phyloP scores from a whole-genome alignment of 352 stramenopile species.

The Globisporangium canariense region DNA sequence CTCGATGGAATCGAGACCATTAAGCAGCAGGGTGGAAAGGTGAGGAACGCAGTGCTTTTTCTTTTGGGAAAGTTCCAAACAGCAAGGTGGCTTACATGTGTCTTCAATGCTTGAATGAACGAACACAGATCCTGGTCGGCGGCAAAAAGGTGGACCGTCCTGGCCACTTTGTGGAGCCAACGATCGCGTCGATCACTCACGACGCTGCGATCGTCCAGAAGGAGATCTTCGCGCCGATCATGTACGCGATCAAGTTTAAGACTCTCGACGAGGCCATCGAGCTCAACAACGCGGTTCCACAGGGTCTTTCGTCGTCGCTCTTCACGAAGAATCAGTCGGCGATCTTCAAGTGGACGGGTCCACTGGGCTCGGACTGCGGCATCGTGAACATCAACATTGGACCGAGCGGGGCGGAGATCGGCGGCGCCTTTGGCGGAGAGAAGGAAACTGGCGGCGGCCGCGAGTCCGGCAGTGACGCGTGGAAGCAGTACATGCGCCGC shows the following conservation, averaged over 20 bases:
- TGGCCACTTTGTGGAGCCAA: conserved; percentile 92
- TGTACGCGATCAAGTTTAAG: conserved; percentile 91
- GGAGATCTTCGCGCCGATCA: conserved; percentile 90
- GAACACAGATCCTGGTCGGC: conserved; percentile 72
- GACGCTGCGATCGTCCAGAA: conserved; percentile 86
- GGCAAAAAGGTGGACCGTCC: conserved; percentile 76
- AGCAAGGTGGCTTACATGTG: not conserved
- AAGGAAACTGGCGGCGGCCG: conserved; percentile 91
- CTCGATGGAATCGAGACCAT: conserved; percentile 80
- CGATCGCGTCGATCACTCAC: conserved; percentile 81
- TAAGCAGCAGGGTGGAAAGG: conserved; percentile 84
- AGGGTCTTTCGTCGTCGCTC: conserved; percentile 89
- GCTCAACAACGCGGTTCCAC: conserved; percentile 90
- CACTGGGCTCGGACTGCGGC: conserved; percentile 87
- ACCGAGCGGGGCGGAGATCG: conserved; percentile 90
- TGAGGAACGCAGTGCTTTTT: conserved; percentile 18
- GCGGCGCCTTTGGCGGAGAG: conserved; percentile 90
- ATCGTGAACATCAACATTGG: conserved; percentile 94
- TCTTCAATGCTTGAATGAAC: conserved; percentile 6
- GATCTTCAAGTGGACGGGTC: conserved; percentile 92
- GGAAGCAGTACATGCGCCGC: conserved; percentile 95
- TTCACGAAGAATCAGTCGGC: conserved; percentile 91
- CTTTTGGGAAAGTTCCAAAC: not conserved
- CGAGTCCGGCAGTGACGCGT: conserved; percentile 89
- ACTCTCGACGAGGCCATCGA: conserved; percentile 89